A percentile compares a stretch with the other conserved stretches of the same genome.
These are phyloP conservation scores for Kodamaea jinghongensis DNA, from an alignment of 805 yeast genomes.

Conservation along the genomic window DNA sequence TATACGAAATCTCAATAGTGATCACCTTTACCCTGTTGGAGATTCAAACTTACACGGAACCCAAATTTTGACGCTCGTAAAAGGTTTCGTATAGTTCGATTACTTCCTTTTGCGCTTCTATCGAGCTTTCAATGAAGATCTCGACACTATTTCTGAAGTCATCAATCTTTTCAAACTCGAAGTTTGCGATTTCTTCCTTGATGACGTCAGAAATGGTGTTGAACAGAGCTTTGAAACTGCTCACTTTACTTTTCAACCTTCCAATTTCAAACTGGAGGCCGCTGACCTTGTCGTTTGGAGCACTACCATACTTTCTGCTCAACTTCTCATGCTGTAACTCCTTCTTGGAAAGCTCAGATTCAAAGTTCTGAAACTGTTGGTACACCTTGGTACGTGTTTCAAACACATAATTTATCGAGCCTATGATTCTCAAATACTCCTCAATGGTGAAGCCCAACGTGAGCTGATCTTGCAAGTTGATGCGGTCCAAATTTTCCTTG, in stretches of 20 bases:
- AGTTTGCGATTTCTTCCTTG: conserved; percentile 60
- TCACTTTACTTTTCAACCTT: conserved; percentile 51
- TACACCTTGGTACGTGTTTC: conserved; percentile 66
- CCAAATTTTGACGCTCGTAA: conserved; percentile 50
- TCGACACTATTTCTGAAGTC: conserved; percentile 90
- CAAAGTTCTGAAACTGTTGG: conserved; percentile 40
- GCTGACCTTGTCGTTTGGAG: conserved; percentile 57
- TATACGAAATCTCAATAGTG: no score
- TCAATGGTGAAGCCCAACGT: conserved; percentile 85
- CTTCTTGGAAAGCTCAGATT: conserved; percentile 46
- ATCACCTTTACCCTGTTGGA: no score
- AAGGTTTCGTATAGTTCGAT: conserved; percentile 89
- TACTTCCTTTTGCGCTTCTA: conserved; percentile 90
- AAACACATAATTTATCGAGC: conserved; percentile 70
- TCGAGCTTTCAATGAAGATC: conserved; percentile 82
- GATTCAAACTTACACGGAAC: background rate
- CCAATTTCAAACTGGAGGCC: conserved; percentile 58
- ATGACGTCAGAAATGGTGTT: conserved; percentile 64
- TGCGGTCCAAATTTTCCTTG: conserved; percentile 71
- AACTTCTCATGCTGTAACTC: conserved; percentile 45
- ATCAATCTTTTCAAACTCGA: conserved; percentile 71
- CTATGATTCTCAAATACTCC: conserved; percentile 76
- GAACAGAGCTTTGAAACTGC: conserved; percentile 55
- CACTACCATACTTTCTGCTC: conserved; percentile 43
- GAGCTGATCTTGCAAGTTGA: conserved; percentile 78